Base-by-base conservation (phyloP, 441 rosid species). In the Mallotus japonicus region DNA sequence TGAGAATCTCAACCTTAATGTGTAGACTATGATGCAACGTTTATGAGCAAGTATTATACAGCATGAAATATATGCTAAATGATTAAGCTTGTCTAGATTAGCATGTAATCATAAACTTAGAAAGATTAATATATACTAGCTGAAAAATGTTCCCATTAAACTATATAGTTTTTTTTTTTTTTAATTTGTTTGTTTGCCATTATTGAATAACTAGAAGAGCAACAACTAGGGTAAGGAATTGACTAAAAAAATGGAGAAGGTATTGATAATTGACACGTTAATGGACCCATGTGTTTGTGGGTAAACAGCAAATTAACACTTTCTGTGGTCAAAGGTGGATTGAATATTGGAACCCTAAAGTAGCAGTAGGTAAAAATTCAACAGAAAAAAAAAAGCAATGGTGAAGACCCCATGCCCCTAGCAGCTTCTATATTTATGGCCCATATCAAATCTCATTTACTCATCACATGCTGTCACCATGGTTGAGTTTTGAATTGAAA, bases 251-350 rank as follows among this genome's bases (percentile, higher is more conserved):
- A 42, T 42, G 51, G 17, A 13, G 47, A 28, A 58, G 16, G 11
- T 64, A 11, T 15, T 40, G 20, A 49, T 7, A 24, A 13, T 49
- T 49, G 53, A 49, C 0, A 49, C 10, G 10, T 49, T 20, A 9
- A 40, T 46, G 76, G 77, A 55, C 70, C 71, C 73, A 40, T 9
- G 3, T 68, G 66, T 22, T 19, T 44, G 47, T 24, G 20, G 42
- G 54, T 2, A 51, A 77, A 53, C 66, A 55, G 66, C 75, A 75
- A 57, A 63, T 58, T 55, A 50, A 17, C 63, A 17, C n/a, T 42
- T 73, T 46, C 15, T 8, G 5, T 49, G 59, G 75, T 78, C 67
- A 63, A 73, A 10, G 15, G 15, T 49, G 53, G 12, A 0, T 49
- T 10, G 10, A 10, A 13, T 49, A 6, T 49, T 24, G 28, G 3